Evolutionary conservation across 768 basidiomycete species (phyloP), one percentile per base, ranked within the genome.

Genomic region (Cubamyces sp.): DNA sequence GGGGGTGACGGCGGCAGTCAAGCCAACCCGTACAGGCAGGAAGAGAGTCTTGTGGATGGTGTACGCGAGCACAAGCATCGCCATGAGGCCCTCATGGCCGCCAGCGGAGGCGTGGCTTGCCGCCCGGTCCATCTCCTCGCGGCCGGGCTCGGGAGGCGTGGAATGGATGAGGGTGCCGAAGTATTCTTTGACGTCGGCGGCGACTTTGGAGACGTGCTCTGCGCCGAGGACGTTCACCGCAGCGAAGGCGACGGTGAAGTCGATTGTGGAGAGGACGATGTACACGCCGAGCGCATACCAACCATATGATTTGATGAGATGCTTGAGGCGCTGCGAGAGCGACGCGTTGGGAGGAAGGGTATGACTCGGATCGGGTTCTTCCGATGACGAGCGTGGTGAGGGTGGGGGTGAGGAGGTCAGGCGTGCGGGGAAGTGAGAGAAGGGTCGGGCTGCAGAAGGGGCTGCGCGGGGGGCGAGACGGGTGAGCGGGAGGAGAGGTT

Each of bases 241-340:
- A 49, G 87, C 82, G 72, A 97, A 97, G 0, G 91, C 87, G 69
- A 97, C 80, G 39, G 84, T 77, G 72, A 98, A 94, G 74, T 99
- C 97, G 71, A 95, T 70, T 7, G 80, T 78, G 43, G 84, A 83
- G 57, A 98, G 72, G 52, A 88, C 71, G 64, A 88, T 46, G 79
- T 99, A 99, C 25, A 98, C 87, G 34, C 91, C 95, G 28, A 98
- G 82, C 19, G 97, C 94, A 72, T 96, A 96, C 92, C 92, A 94
- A 30, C 96, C 96, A 73, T 98, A 97, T 4, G 90, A 84, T 72
- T 91, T 95, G 61, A 95, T 88, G 60, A 98, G 88, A 67, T 85
- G 82, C 70, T 88, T 93, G 23, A 95, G 78, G 19, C 87, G 84
- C 72, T 90, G 84, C 0, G 89, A 85, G 58, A 93, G 78, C 0